These are phyloP conservation scores for Penicillium manginii DNA, from an alignment of 495 filamentous ascomycete species.

Conservation along the genomic window DNA sequence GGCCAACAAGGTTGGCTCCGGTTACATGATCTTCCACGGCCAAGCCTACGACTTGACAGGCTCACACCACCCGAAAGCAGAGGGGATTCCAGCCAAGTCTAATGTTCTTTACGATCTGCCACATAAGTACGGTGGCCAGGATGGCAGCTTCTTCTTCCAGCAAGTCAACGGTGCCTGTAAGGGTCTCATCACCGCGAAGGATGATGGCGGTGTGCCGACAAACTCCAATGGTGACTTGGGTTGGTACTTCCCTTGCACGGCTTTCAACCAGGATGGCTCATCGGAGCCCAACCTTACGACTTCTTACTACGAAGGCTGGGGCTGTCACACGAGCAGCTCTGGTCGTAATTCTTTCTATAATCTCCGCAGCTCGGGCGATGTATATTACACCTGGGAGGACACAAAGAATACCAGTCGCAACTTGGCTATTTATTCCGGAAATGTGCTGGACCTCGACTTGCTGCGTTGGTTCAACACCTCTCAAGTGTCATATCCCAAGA, in stretches of 20 bases:
- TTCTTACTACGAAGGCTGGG: constrained; percentile 80
- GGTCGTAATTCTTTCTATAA: constrained; percentile 77
- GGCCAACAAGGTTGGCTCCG: constrained; percentile 74
- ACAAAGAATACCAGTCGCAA: constrained; percentile 87
- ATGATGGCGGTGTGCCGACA: constrained; percentile 76
- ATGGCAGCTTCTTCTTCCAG: constrained; percentile 97
- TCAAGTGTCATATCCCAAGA: constrained; percentile 76
- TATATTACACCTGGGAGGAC: constrained; percentile 97
- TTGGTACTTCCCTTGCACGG: constrained; percentile 95
- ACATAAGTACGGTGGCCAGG: constrained; percentile 77
- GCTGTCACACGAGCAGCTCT: constrained; percentile 77
- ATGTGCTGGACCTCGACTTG: constrained; percentile 90
- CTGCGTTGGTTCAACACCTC: constrained; percentile 86
- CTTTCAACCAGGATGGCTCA: constrained; percentile 94
- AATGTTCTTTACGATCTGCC: constrained; percentile 89
- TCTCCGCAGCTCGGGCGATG: constrained; percentile 64
- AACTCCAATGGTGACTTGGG: constrained; percentile 74
- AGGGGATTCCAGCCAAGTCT: constrained; percentile 66
- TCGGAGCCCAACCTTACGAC: constrained; percentile 70
- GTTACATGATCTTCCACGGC: constrained; percentile 97
- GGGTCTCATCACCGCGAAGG: constrained; percentile 73
- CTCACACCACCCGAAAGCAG: constrained; percentile 77
- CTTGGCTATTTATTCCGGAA: constrained; percentile 89
- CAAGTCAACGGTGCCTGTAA: constrained; percentile 99
- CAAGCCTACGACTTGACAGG: constrained; percentile 75